Percentiles rank a stretch among this genome's conserved stretches.
Evolutionary conservation across 768 basidiomycete species (phyloP).

Genomic region (Phanerochaete sordida): DNA sequence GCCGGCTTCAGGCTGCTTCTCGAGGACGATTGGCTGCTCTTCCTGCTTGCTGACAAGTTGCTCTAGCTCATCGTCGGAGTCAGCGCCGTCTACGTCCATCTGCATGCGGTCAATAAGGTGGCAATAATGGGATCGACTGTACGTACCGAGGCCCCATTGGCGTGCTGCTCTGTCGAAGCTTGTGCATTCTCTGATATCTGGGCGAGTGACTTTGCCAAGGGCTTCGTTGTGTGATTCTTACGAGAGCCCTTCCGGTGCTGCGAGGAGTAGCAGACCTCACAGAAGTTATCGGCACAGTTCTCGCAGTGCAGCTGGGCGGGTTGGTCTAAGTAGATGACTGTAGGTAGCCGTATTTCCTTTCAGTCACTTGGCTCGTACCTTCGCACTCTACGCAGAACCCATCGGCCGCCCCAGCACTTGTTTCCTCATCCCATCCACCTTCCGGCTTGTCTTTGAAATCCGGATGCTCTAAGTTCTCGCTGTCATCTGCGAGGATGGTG

Average conservation of each 20-base stretch:
- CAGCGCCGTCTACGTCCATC: conserved; percentile 41
- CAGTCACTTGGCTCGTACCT: conserved; percentile 44
- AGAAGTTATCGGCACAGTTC: conserved; percentile 68
- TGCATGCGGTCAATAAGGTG: conserved; percentile 14
- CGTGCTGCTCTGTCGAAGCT: conserved; percentile 16
- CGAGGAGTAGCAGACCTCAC: conserved; percentile 83
- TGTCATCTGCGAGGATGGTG: conserved; percentile 64
- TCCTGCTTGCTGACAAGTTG: conserved; percentile 8
- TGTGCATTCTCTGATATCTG: conserved; percentile 23
- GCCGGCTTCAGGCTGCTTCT: conserved; percentile 58
- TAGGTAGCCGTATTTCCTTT: neutral
- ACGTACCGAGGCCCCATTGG: conserved; percentile 28
- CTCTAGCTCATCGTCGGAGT: conserved; percentile 36
- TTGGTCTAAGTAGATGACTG: conserved; percentile 52
- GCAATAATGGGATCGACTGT: neutral
- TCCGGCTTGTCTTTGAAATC: conserved; percentile 34
- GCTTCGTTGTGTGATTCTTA: conserved; percentile 56
- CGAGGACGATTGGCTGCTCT: conserved; percentile 31
- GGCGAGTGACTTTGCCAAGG: conserved; percentile 29
- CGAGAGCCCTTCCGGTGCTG: conserved; percentile 82
- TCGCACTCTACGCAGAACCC: conserved; percentile 85
- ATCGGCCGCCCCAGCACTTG: conserved; percentile 42
- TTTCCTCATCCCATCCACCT: conserved; percentile 69
- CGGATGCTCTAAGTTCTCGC: conserved; percentile 60
- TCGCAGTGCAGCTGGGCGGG: conserved; percentile 75